Conservation (phyloP, 306 rosid genomes). For the Amphicarpaea edgeworthii region DNA sequence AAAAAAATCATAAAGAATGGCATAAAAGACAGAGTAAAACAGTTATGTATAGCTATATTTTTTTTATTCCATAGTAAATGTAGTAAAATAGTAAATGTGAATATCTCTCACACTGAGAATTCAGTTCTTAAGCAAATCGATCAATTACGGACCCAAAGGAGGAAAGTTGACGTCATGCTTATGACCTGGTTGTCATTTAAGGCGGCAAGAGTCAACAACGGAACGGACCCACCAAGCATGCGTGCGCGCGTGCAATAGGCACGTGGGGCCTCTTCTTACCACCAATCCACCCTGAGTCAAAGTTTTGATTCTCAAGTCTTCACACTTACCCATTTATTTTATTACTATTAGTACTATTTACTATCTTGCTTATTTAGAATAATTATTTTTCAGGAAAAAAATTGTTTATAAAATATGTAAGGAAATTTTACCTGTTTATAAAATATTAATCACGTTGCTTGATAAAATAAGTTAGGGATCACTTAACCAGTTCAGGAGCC, state of each 20-base stretch:
- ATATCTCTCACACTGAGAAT: too few relatives aligned
- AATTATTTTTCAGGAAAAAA: neutral
- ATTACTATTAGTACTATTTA: neutral
- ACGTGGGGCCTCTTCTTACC: slow-evolving; percentile 39
- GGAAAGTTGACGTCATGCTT: slow-evolving; percentile 43
- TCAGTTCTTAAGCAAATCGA: neutral
- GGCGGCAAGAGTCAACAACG: slow-evolving; percentile 34
- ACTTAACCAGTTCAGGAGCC: neutral
- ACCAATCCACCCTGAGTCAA: slow-evolving; percentile 12
- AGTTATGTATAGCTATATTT: too few relatives aligned
- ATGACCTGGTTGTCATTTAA: slow-evolving; percentile 14
- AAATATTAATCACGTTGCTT: neutral
- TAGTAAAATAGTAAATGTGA: too few relatives aligned
- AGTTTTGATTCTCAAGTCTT: slow-evolving; percentile 21
- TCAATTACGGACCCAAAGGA: neutral
- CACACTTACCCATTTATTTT: neutral
- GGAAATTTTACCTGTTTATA: neutral
- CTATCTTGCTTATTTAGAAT: neutral
- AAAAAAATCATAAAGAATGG: neutral
- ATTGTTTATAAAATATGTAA: neutral
- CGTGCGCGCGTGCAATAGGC: slow-evolving; percentile 49
- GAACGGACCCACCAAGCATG: slow-evolving; percentile 48
- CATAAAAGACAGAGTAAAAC: neutral
- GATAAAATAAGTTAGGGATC: neutral
- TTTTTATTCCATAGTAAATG: too few relatives aligned